Conservation (phyloP, 352 stramenopile genomes). For the Phytopythium montanum region DNA sequence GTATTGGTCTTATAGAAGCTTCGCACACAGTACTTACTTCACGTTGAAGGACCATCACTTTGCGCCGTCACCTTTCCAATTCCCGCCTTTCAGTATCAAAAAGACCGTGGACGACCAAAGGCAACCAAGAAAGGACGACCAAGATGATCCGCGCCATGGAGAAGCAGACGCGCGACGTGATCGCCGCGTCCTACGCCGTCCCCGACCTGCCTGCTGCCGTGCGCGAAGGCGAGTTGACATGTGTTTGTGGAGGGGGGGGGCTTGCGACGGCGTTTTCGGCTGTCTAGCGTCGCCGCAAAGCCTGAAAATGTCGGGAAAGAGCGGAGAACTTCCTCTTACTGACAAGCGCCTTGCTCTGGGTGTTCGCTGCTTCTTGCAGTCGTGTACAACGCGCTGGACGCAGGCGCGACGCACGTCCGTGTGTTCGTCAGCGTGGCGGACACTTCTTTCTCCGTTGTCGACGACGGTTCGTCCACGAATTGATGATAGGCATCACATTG, state of each 20-base stretch:
- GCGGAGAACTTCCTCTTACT: no score
- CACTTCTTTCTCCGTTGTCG: conserved; percentile 51
- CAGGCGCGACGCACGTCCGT: conserved; percentile 39
- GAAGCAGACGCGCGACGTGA: conserved; percentile 31
- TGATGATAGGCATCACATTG: no score
- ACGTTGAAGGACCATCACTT: conserved; percentile 6
- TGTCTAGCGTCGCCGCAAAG: no score
- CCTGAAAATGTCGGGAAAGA: neutral
- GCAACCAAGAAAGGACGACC: conserved; percentile 14
- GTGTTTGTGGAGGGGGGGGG: no score
- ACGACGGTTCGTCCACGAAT: conserved; percentile 47
- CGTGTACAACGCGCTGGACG: conserved; percentile 75
- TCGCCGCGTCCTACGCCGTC: conserved; percentile 58
- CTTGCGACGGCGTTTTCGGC: no score
- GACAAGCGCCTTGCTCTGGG: no score
- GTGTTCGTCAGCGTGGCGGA: conserved; percentile 37
- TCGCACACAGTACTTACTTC: neutral
- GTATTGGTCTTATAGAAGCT: neutral
- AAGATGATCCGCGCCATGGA: conserved; percentile 25
- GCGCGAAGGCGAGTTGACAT: conserved; percentile 46
- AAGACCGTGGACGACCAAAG: no score
- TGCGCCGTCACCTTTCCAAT: neutral
- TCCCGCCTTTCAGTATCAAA: no score
- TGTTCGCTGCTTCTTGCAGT: conserved; percentile 26
- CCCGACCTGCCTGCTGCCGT: conserved; percentile 54